phyloP scores from a whole-genome alignment of 208 protist genomes.

The Polymyxa betae region DNA sequence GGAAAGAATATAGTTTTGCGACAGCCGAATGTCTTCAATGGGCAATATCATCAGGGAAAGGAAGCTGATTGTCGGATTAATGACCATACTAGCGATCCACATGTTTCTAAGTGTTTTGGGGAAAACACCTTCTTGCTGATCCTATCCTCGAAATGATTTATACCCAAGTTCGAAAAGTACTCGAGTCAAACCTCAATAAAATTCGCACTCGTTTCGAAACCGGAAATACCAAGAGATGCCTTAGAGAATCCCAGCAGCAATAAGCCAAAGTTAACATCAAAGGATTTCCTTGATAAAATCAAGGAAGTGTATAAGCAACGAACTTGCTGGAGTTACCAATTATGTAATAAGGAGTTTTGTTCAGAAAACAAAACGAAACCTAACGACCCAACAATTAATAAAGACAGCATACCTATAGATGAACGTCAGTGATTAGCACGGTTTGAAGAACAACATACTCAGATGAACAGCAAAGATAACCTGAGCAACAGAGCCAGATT shows the following conservation, averaged over 20 bases:
- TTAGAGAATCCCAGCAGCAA: background rate
- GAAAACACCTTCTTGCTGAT: constrained; percentile 74
- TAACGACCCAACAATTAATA: background rate
- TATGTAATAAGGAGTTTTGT: background rate
- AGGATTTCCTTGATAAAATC: background rate
- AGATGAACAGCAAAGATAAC: background rate
- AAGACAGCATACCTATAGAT: background rate
- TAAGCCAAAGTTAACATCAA: background rate
- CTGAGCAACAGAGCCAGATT: background rate
- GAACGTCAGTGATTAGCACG: background rate
- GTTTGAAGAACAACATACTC: too few relatives aligned
- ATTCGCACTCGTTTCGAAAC: constrained; percentile 42
- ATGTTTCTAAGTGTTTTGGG: constrained; percentile 82
- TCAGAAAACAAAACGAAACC: background rate
- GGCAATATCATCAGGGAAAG: background rate
- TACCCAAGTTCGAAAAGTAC: background rate
- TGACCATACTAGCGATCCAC: constrained; percentile 75
- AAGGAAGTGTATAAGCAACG: background rate
- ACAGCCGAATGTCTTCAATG: background rate
- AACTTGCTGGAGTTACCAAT: background rate
- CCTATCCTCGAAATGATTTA: background rate
- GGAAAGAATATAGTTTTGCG: constrained; percentile 39
- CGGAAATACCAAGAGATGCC: constrained; percentile 28
- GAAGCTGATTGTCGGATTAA: constrained; percentile 76
- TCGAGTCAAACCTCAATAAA: constrained; percentile 27